These are phyloP conservation scores for Coemansia umbellata DNA, from an alignment of 192 early-diverging fungal species.

Conservation along the genomic window DNA sequence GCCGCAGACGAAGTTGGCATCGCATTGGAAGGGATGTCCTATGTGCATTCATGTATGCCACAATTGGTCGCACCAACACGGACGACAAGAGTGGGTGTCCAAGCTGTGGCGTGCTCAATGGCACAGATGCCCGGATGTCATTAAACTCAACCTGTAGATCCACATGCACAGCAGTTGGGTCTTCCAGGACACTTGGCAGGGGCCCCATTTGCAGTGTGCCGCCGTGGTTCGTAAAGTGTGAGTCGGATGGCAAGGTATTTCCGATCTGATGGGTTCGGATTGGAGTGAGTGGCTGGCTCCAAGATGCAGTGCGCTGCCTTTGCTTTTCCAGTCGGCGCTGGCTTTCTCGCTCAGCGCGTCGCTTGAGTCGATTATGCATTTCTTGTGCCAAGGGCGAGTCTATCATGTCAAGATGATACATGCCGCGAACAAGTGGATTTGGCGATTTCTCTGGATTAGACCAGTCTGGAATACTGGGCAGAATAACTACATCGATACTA, in stretches of 20 bases:
- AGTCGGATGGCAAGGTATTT: not conserved
- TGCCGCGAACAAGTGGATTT: constrained; percentile 32
- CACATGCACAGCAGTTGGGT: constrained; percentile 52
- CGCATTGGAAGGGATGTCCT: constrained; percentile 80
- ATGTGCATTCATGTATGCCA: constrained; percentile 92
- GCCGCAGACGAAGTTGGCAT: constrained; percentile 70
- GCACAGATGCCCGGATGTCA: constrained; percentile 86
- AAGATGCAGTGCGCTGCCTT: constrained; percentile 42
- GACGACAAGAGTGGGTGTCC: constrained; percentile 74
- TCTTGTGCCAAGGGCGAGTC: constrained; percentile 36
- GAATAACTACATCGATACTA: constrained; percentile 57
- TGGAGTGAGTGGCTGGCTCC: constrained; percentile 40
- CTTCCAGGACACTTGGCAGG: not conserved
- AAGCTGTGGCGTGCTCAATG: constrained; percentile 55
- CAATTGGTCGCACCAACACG: constrained; percentile 87
- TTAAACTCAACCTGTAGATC: constrained; percentile 83
- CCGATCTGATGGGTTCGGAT: constrained; percentile 21
- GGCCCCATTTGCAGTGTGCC: not conserved
- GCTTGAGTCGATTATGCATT: constrained; percentile 29
- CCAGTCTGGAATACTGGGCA: constrained; percentile 49
- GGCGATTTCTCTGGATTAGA: constrained; percentile 38
- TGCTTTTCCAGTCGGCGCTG: constrained; percentile 40
- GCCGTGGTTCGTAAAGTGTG: not conserved
- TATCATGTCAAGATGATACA: constrained; percentile 40
- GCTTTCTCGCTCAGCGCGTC: constrained; percentile 38